Evolutionary conservation across 1,284 basidiomycete species (phyloP), one percentile per base, ranked within the genome.

Genomic region (Jaminaea rosea): DNA sequence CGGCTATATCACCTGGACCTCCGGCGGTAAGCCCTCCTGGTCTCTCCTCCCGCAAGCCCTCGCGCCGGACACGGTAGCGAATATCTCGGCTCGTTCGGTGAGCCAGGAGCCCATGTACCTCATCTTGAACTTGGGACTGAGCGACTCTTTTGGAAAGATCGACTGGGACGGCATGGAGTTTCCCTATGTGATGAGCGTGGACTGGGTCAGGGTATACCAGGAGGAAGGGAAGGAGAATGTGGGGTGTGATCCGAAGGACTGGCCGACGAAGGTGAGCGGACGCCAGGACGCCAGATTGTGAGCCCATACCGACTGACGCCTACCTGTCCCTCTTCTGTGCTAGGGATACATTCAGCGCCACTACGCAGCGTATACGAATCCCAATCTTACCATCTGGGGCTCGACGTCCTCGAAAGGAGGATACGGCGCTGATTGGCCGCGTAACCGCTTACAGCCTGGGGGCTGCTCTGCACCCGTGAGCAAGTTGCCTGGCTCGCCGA

Each of bases 81-180:
- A 63, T 31, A 65, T 73, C 29, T 31, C 29, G 9, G 8, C 9
- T 8, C 79, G 92, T 37, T 81, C 84, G 6, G 79, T 96, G 36
- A 81, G 88, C 0, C 82, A 86, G 27, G 62, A 62, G 48, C 58
- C 65, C 3, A 65, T 67, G 63, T 65, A 65, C 41, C 58, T 69
- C 42, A 45, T 69, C 26, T 42, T 68, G 17, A 70, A 70, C 49
- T 34, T 70, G 36, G 67, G 64, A 19, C 63, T 70, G 34, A 55
- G 54, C 4, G 17, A 53, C 1, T 56, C 58, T 15, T 69, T 69
- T 42, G 46, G 56, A 10, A 50, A 37, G 21, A 46, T 31, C 29
- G 15, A 15, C 19, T 42, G 39, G 39, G 17, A 15, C 19, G 24
- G 24, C 39, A 3, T 42, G 3, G 19, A 42, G 24, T 42, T 15